A percentile compares a stretch with the other conserved stretches of the same genome.
These are phyloP conservation scores for Chrysosporium queenslandicum DNA, from an alignment of 2,329 filamentous ascomycete genomes.

Conservation along the genomic window DNA sequence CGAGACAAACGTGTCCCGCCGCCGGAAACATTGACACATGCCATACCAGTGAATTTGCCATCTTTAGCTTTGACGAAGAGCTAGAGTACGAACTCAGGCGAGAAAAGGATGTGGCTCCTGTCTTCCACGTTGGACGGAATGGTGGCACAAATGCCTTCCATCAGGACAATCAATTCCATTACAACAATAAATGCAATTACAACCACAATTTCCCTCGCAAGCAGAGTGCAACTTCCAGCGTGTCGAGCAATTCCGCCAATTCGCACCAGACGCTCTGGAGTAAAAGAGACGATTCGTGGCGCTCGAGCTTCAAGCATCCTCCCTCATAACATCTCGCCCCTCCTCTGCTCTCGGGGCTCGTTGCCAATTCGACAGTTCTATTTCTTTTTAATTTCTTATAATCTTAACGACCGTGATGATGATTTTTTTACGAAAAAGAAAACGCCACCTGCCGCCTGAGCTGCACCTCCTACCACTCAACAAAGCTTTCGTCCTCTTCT, in stretches of 20 bases:
- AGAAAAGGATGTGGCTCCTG: conserved; percentile 45
- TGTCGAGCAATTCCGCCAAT: conserved; percentile 7
- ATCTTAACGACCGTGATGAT: conserved; percentile 15
- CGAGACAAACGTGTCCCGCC: conserved; percentile 39
- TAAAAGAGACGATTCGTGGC: conserved; percentile 8
- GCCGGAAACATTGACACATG: conserved; percentile 45
- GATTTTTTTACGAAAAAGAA: conserved; percentile 2
- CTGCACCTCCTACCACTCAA: too few relatives aligned
- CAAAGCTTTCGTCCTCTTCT: too few relatives aligned
- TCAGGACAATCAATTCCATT: conserved; percentile 41
- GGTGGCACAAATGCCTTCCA: conserved; percentile 33
- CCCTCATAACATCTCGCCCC: conserved; percentile 8
- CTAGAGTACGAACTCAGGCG: conserved; percentile 48
- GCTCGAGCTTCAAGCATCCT: conserved; percentile 4
- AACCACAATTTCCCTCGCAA: conserved; percentile 27
- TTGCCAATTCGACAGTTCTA: background rate
- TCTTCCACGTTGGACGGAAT: conserved; percentile 55
- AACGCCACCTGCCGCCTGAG: background rate
- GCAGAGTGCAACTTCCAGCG: conserved; percentile 28
- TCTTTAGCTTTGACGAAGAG: conserved; percentile 60
- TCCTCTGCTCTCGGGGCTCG: background rate
- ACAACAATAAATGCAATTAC: conserved; percentile 16
- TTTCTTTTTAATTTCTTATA: conserved; percentile 2
- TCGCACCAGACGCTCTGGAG: conserved; percentile 1
- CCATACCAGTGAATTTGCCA: conserved; percentile 44